Percentiles rank a stretch among this genome's conserved stretches.
These are phyloP conservation scores for Setaria italica DNA, from an alignment of 202 grass and related monocot genomes.

Conservation along the genomic window DNA sequence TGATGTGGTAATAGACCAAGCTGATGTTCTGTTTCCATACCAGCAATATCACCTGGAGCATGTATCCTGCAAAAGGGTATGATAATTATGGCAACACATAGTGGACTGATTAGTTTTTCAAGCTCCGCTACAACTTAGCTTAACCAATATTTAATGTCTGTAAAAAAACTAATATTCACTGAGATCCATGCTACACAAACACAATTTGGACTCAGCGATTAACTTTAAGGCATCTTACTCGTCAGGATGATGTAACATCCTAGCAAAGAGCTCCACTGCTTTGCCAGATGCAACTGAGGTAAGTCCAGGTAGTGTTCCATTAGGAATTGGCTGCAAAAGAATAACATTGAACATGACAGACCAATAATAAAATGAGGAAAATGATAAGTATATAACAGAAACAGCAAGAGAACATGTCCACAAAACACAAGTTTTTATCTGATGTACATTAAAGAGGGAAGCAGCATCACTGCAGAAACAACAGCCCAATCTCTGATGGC, in stretches of 20 bases:
- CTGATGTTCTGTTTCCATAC: slow-evolving; percentile 70
- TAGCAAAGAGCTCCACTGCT: slow-evolving; percentile 87
- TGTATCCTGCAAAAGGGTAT: slow-evolving; percentile 69
- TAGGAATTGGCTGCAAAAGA: slow-evolving; percentile 58
- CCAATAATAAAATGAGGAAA: slow-evolving; percentile 19
- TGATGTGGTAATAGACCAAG: slow-evolving; percentile 92
- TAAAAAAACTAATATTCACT: slow-evolving; percentile 17
- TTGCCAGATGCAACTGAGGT: slow-evolving; percentile 80
- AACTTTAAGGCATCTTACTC: slow-evolving; percentile 58
- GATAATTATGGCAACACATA: slow-evolving; percentile 25
- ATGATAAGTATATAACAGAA: slow-evolving; percentile 8
- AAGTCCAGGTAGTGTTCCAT: slow-evolving; percentile 80
- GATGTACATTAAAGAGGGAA: slow-evolving; percentile 69
- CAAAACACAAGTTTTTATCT: neutral
- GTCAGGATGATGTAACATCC: slow-evolving; percentile 87
- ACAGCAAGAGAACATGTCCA: neutral
- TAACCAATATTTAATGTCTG: neutral
- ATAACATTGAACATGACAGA: slow-evolving; percentile 16
- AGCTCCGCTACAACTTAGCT: slow-evolving; percentile 7
- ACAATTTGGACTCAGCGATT: neutral
- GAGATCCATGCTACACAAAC: slow-evolving; percentile 22
- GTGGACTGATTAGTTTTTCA: slow-evolving; percentile 1
- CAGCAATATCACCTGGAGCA: slow-evolving; percentile 86
- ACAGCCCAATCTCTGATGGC: slow-evolving; percentile 72
- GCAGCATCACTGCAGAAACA: slow-evolving; percentile 82